Conservation (phyloP, 2,329 filamentous ascomycete genomes). For the Calonectria pauciramosa region DNA sequence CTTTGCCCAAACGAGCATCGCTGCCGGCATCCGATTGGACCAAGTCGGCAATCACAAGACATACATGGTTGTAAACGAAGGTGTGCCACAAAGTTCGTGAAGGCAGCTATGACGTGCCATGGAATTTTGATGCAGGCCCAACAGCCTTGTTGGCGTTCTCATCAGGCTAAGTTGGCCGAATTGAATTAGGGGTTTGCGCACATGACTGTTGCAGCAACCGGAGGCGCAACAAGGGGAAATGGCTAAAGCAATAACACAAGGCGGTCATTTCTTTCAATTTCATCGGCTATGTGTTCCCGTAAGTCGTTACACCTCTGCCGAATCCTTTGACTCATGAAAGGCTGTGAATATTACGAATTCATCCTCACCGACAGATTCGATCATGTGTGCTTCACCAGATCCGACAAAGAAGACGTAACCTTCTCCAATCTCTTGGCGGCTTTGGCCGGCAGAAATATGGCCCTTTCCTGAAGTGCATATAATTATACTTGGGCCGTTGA, state of each 20-base stretch:
- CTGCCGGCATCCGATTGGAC: neutral
- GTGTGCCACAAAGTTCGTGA: neutral
- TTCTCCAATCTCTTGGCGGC: constrained; percentile 79
- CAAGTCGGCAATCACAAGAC: neutral
- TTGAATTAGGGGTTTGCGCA: neutral
- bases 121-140: neutral
- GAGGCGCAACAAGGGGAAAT: neutral
- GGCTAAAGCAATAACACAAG: neutral
- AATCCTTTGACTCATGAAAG: constrained; percentile 83
- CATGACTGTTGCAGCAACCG: neutral
- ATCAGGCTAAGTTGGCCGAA: neutral
- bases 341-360: constrained; percentile 92
- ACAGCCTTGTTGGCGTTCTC: neutral
- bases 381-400: constrained; percentile 83
- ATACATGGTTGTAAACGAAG: neutral
- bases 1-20: neutral
- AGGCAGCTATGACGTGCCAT: neutral
- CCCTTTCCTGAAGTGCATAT: constrained; percentile 90
- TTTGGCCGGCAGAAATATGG: constrained; percentile 86
- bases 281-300: neutral
- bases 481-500: constrained; percentile 91
- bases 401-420: constrained; percentile 89
- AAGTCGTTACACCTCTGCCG: too few relatives aligned
- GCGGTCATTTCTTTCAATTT: neutral
- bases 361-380: constrained; percentile 79